Conservation (phyloP, 1,139 yeast genomes). For the Groenewaldozyma sp. region DNA sequence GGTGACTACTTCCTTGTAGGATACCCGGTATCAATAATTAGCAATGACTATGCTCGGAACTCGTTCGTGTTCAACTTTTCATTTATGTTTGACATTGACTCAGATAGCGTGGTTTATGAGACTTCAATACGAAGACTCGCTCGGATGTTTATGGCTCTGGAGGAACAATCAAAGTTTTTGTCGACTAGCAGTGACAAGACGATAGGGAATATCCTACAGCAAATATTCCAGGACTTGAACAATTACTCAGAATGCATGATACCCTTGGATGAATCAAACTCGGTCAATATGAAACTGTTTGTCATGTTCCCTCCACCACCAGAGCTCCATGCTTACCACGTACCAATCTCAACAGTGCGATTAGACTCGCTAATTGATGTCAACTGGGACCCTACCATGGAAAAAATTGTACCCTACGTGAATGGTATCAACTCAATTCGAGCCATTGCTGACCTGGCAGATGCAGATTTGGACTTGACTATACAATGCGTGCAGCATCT, state of each 20-base stretch:
- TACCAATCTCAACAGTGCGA: conserved; percentile 78
- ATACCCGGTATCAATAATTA: conserved; percentile 77
- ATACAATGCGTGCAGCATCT: conserved; percentile 86
- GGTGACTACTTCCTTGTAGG: conserved; percentile 56
- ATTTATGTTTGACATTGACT: conserved; percentile 77
- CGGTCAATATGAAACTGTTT: conserved; percentile 84
- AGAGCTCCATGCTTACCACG: conserved; percentile 60
- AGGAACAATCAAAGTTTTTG: conserved; percentile 74
- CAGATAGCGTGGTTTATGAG: conserved; percentile 80
- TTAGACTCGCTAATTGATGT: conserved; percentile 66
- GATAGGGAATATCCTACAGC: conserved; percentile 74
- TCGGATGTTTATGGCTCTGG: conserved; percentile 79
- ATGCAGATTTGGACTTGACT: conserved; percentile 70
- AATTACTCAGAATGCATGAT: conserved; percentile 93
- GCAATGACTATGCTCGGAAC: conserved; percentile 72
- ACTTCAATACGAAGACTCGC: conserved; percentile 79
- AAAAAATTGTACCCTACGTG: conserved; percentile 73
- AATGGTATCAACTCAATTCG: conserved; percentile 81
- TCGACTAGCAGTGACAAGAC: conserved; percentile 43
- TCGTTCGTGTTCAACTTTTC: conserved; percentile 89
- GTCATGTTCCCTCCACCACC: conserved; percentile 85
- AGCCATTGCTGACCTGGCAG: conserved; percentile 68
- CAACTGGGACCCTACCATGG: conserved; percentile 96
- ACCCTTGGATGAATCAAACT: conserved; percentile 82
- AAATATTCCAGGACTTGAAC: conserved; percentile 84